A percentile compares a stretch with the other conserved stretches of the same genome.
Conservation (phyloP, 495 filamentous ascomycete species). For the Hypoxylon cercidicola region DNA sequence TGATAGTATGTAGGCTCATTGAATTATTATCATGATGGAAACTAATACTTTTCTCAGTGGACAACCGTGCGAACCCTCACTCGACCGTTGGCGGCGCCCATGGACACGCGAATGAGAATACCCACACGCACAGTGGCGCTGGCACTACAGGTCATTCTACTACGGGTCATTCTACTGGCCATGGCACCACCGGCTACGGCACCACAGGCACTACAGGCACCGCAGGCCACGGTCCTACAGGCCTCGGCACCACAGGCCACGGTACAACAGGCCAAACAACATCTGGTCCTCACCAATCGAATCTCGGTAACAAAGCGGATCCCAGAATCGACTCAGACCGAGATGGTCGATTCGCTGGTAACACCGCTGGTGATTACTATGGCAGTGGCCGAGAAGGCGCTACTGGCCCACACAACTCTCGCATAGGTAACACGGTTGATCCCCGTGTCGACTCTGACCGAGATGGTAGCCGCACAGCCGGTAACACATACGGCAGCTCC, state of each 20-base stretch:
- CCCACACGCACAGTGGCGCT: slow-evolving; percentile 37
- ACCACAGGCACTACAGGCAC: slow-evolving; percentile 32
- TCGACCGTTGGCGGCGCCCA: slow-evolving; percentile 44
- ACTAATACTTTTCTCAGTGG: slow-evolving; percentile 14
- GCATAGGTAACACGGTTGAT: slow-evolving; percentile 58
- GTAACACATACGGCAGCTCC: slow-evolving; percentile 47
- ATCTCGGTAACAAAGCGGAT: slow-evolving; percentile 65
- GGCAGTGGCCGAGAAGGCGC: slow-evolving; percentile 38
- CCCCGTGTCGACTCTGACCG: slow-evolving; percentile 60
- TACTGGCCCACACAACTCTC: slow-evolving; percentile 44
- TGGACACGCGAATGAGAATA: slow-evolving; percentile 38
- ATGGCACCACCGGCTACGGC: slow-evolving; percentile 36
- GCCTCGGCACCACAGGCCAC: slow-evolving; percentile 22
- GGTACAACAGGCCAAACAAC: slow-evolving; percentile 42
- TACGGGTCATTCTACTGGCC: slow-evolving; percentile 30
- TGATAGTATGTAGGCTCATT: slow-evolving; percentile 45
- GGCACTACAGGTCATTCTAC: slow-evolving; percentile 27
- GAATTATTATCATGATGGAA: slow-evolving; percentile 5
- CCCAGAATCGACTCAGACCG: slow-evolving; percentile 62
- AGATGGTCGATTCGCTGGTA: slow-evolving; percentile 46
- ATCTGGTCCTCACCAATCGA: slow-evolving; percentile 62
- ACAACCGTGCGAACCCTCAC: slow-evolving; percentile 42
- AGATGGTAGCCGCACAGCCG: slow-evolving; percentile 52
- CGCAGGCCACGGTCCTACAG: slow-evolving; percentile 32
- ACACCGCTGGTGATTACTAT: slow-evolving; percentile 40